Base-by-base conservation (phyloP, 257 asterid genomes). In the Echites panduratus region DNA sequence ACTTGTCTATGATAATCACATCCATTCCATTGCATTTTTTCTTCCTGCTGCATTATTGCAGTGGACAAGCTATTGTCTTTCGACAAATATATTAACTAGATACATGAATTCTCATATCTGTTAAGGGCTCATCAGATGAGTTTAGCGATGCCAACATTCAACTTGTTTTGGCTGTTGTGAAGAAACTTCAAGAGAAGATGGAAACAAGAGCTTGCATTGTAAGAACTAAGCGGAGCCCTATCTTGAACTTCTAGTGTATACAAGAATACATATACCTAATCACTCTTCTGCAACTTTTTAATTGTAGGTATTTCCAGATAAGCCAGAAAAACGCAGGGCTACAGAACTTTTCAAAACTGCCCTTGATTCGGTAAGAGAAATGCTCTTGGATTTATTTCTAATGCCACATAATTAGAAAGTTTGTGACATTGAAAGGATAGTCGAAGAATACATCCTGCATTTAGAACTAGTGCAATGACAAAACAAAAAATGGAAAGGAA, bases 91-190 rank as follows among this genome's bases (percentile, higher is more conserved):
- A 66, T 72, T 73, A 43, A 62, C 71, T 73, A 35, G 73, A 68
- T 79, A 66, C 64, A 62, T 50, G 63, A 82, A 67, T 77, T 83
- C 65, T 59, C 80, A 66, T 81, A 75, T 66, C 50, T 80, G 75
- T 83, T 87, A 78, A 94, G 99, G 99, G 99, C 58, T 94, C 98
- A 26, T 94, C 98, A 22, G 99, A 94, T 75, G 98, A 89, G 29
- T 94, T 80, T 80, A 90, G 90, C 70, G 99, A 91, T 82, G 99
- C 99, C 85, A 94, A 94, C 84, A 89, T 94, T 79, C 98, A 94
- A 83, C 97, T 94, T 76, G 93, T 79, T 19, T 68, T 94, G 82
- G 87, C 99, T 63, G 90, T 90, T 71, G 90, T 91, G 41, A 84
- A 84, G 76, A 91, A 87, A 80, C 92, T 91, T 71, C 85, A 82